A percentile compares a stretch with the other conserved stretches of the same genome.
Conservation (phyloP, 345 rosid genomes). For the Sonneratia caseolaris region DNA sequence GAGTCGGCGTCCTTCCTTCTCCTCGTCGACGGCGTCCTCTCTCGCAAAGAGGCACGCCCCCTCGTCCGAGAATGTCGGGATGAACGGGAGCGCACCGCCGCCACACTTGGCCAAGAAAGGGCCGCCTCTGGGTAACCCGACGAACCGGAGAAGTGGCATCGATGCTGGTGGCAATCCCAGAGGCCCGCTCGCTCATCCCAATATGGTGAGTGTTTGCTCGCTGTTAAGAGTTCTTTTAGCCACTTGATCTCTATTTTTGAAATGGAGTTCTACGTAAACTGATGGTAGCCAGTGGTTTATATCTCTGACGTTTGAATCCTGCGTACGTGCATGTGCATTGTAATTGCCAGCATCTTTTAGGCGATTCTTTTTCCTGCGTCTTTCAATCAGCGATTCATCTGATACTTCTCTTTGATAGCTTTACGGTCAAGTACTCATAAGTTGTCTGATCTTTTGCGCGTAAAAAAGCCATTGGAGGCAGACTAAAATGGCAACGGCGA, state of each 20-base stretch:
- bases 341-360: no score
- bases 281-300: neutral
- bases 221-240: no score
- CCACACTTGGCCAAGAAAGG: constrained; percentile 52
- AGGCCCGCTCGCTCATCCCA: constrained; percentile 33
- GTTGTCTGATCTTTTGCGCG: neutral
- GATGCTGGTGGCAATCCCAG: constrained; percentile 20
- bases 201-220: constrained; percentile 33
- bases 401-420: no score
- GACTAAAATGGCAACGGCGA: constrained; percentile 43
- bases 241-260: no score
- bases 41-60: constrained; percentile 33
- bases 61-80: constrained; percentile 35
- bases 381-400: no score
- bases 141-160: constrained; percentile 40
- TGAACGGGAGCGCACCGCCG: constrained; percentile 23
- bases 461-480: constrained; percentile 34
- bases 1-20: constrained; percentile 30
- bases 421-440: no score
- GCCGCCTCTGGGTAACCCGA: constrained; percentile 36
- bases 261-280: no score
- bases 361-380: no score
- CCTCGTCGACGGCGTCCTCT: constrained; percentile 36
- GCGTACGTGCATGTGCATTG: no score
- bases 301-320: neutral